Evolutionary conservation across 1,139 yeast genomes (phyloP), one percentile per base, ranked within the genome.

Genomic region (Suhomyces maxii): DNA sequence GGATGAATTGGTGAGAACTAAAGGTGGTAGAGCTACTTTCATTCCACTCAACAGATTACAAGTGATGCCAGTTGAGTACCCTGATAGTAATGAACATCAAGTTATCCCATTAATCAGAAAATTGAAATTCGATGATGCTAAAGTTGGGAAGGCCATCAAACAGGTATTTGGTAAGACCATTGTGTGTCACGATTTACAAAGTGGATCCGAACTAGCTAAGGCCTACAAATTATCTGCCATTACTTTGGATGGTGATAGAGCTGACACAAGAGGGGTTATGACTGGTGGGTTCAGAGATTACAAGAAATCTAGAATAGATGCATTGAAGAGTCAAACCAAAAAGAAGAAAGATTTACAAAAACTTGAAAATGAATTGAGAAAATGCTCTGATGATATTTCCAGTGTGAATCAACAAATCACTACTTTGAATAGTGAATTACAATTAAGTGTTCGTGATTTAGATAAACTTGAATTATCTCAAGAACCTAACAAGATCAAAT

Each of bases 171-270:
- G 95, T 9, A 83, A 76, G 55, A 83, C 95, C 1, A 79, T 91
- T 41, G 93, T 93, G 2, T 86, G 93, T 45, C 78, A 81, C 51
- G 84, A 85, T 49, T 68, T 91, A 43, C 83, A 78, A 44, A 73
- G 76, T 34, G 97, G 96, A 1, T 73, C 84, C 3, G 86, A 83
- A 53, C 69, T 88, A 31, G 84, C 96, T 0, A 80, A 80, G 46
- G 67, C 71, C 7, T 81, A 74, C 59, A 80, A 81, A 36, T 68
- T 91, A 34, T 84, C 80, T 54, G 89, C 96, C 1, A 86, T 93
- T 30, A 93, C 99, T 0, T 70, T 93, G 32, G 95, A 89, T 64
- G 99, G 99, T 53, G 98, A 93, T 62, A 76, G 89, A 54, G 89
- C 89, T 39, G 96, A 89, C 56, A 81, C 80, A 42, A 82, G 76